phyloP scores from a whole-genome alignment of 2,329 filamentous ascomycete species.

The Chrysoporthe cubensis region DNA sequence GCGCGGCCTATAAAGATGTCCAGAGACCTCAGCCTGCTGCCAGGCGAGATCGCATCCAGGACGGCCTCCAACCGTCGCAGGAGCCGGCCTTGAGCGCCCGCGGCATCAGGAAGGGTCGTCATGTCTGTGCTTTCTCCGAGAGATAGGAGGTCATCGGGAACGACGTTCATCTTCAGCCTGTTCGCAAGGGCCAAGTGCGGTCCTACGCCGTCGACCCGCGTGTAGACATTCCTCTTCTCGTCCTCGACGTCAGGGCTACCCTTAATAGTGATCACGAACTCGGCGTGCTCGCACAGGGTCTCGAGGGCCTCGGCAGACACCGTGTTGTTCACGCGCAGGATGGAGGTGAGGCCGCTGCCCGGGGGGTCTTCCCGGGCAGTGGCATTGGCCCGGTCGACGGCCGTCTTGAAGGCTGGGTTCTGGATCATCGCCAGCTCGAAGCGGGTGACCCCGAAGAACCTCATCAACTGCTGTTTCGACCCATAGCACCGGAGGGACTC shows the following conservation, averaged over 20 bases:
- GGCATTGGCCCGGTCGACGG: background rate
- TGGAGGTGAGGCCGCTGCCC: slow-evolving; percentile 3
- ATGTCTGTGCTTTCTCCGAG: background rate
- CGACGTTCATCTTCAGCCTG: slow-evolving; percentile 8
- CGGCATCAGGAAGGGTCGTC: background rate
- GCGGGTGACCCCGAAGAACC: background rate
- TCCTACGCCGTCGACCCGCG: background rate
- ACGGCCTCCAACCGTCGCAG: slow-evolving; percentile 1
- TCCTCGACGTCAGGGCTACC: background rate
- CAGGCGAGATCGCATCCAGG: background rate
- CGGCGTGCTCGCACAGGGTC: slow-evolving; percentile 4
- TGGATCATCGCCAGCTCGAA: slow-evolving; percentile 5
- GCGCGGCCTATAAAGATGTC: background rate
- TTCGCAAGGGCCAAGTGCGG: background rate
- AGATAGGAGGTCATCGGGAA: background rate
- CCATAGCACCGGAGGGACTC: background rate
- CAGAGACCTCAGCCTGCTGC: background rate
- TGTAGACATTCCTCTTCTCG: background rate
- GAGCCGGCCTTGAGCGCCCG: background rate
- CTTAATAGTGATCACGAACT: background rate
- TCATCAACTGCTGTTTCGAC: background rate
- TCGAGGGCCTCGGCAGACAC: slow-evolving; percentile 5
- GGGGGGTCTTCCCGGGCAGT: background rate
- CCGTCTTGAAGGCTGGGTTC: slow-evolving; percentile 11
- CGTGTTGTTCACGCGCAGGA: background rate